Percentiles rank a stretch among this genome's conserved stretches.
phyloP scores from a whole-genome alignment of 2,329 filamentous ascomycete species.

The Cylindrodendrum hubeiense region DNA sequence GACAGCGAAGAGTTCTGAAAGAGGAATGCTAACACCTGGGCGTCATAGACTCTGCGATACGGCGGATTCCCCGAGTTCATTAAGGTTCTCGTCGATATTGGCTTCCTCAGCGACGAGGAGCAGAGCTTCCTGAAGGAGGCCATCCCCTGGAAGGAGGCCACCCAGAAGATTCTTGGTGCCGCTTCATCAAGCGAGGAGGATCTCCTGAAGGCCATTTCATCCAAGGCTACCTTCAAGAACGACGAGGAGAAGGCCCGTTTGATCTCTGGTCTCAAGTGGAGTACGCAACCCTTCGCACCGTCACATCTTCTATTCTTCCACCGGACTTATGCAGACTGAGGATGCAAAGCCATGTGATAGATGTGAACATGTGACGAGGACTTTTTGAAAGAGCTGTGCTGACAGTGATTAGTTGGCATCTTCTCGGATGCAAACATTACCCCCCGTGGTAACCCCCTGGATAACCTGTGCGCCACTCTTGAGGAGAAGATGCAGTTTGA shows the following conservation, averaged over 20 bases:
- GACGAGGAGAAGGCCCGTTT: conserved; percentile 78
- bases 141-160: conserved; percentile 87
- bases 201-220: conserved; percentile 77
- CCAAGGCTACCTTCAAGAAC: conserved; percentile 67
- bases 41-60: conserved; percentile 78
- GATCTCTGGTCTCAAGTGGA: conserved; percentile 78
- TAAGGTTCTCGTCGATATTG: conserved; percentile 87
- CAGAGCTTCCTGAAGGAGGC: conserved; percentile 74
- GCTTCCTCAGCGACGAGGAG: conserved; percentile 83
- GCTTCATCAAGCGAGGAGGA: conserved; percentile 75
- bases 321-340: too few relatives aligned
- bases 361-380: too few relatives aligned
- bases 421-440: conserved; percentile 66
- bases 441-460: conserved; percentile 73
- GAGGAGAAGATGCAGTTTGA: conserved; percentile 79
- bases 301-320: too few relatives aligned
- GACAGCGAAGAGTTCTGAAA: too few relatives aligned
- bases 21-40: not conserved
- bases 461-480: conserved; percentile 73
- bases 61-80: conserved; percentile 92
- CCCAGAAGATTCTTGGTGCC: conserved; percentile 80
- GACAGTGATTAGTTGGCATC: conserved; percentile 63
- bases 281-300: too few relatives aligned
- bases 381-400: too few relatives aligned
- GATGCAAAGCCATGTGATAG: too few relatives aligned